Percentiles rank a stretch among this genome's conserved stretches.
Conservation (phyloP, 495 filamentous ascomycete species). For the Hamigera avellanea region DNA sequence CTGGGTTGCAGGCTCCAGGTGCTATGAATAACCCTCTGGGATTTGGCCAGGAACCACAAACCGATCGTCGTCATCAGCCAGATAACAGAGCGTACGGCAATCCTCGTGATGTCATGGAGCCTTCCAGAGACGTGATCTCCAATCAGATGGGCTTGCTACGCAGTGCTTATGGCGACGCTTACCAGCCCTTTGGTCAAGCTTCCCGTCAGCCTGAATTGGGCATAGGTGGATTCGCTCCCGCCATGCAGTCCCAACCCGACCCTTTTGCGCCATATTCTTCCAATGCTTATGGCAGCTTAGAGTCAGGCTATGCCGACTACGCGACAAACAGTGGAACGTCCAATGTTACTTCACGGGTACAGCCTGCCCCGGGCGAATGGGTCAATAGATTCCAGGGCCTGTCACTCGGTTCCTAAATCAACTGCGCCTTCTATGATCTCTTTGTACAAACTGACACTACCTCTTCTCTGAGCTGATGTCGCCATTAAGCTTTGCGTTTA, state of each 20-base stretch:
- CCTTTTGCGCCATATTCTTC: constrained; percentile 25
- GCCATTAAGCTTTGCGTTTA: not conserved
- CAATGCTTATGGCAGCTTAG: constrained; percentile 19
- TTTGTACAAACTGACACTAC: constrained; percentile 14
- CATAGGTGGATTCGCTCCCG: constrained; percentile 11
- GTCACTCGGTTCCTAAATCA: constrained; percentile 36
- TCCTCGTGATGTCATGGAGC: constrained; percentile 4
- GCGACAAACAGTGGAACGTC: constrained; percentile 9
- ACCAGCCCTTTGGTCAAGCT: constrained; percentile 23
- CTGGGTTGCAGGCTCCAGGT: constrained; percentile 45
- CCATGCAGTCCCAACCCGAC: constrained; percentile 13
- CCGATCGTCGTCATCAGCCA: constrained; percentile 25
- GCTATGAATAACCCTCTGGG: constrained; percentile 16
- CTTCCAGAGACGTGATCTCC: constrained; percentile 15
- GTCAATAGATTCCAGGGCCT: constrained; percentile 35
- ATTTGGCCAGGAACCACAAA: constrained; percentile 22
- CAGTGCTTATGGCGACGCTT: constrained; percentile 24
- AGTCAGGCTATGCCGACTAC: constrained; percentile 27
- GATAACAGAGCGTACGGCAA: constrained; percentile 19
- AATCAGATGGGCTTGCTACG: constrained; percentile 25
- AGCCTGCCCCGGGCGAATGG: constrained; percentile 33
- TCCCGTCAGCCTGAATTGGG: constrained; percentile 19
- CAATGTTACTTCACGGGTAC: constrained; percentile 20
- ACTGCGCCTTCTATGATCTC: not conserved
- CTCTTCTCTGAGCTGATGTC: too few relatives aligned